phyloP scores from a whole-genome alignment of 371 early-diverging fungal genomes.

The Sporodiniella umbellata region DNA sequence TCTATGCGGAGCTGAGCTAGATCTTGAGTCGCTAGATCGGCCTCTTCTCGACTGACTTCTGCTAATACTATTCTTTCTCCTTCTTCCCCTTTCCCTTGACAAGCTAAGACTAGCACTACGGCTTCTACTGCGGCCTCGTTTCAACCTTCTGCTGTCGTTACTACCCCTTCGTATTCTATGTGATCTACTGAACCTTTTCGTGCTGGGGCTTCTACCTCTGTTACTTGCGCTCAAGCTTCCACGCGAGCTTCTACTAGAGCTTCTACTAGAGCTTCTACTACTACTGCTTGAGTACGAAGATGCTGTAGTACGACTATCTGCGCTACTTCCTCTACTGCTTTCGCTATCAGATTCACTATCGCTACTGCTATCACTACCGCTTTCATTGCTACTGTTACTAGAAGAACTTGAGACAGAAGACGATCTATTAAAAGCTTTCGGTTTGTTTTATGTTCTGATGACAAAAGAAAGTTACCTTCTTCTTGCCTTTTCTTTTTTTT shows the following conservation, averaged over 20 bases:
- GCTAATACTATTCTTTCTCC: neutral
- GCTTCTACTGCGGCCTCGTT: neutral
- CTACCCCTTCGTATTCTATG: neutral
- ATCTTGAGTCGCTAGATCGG: neutral
- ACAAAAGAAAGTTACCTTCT: constrained; percentile 6
- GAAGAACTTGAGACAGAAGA: constrained; percentile 7
- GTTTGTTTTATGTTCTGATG: neutral
- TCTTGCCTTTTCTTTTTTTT: constrained; percentile 42
- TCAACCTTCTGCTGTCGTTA: neutral
- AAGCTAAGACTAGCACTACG: neutral
- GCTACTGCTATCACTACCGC: constrained; percentile 7
- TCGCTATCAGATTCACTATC: constrained; percentile 9
- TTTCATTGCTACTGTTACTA: constrained; percentile 2
- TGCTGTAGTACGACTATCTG: neutral
- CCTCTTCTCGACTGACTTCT: neutral
- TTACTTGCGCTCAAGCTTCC: neutral
- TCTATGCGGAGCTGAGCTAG: neutral
- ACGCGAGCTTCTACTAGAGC: neutral
- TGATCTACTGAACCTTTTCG: neutral
- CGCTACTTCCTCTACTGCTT: constrained; percentile 12
- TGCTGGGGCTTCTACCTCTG: neutral
- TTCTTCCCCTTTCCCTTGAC: neutral
- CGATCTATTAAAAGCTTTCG: constrained; percentile 4
- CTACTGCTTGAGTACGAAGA: constrained; percentile 2
- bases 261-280: constrained; percentile 3